Base-by-base conservation (phyloP, 176 grass and related monocot genomes). In the Tillandsia fasciculata region DNA sequence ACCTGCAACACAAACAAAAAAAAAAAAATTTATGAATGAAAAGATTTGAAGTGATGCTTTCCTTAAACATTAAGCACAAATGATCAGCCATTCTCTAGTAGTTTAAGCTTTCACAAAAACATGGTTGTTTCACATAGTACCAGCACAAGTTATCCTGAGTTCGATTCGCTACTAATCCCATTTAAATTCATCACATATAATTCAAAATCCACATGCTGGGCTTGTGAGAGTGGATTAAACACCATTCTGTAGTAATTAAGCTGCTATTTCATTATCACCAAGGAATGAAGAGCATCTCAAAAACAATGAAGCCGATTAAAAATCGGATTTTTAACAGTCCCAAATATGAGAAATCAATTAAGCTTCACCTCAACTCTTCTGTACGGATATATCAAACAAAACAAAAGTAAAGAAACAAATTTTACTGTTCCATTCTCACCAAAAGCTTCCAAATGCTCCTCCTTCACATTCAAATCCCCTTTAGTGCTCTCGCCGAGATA, bases 401-500 rank as follows among this genome's bases (percentile, higher is more conserved):
- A 17, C 54, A 58, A 4, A 58, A 20, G n/a, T 8, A 20, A 59
- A 59, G 12, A 6, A 17, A 22, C 20, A 48, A 66, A 48, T 26
- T 71, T 20, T 9, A 18, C 29, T 66, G 12, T 48, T 13, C 52
- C 23, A 63, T 79, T 53, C 92, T 91, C 73, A 96, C 92, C 86
- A 18, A 89, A 79, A 17, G 76, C 83, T 9, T 89, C 82, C 28
- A 91, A 81, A 29, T 86, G 87, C 72, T 91, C 86, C 77, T 49
- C 68, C 50, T 87, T 81, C 51, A 96, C 88, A 73, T 89, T 96
- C 76, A 96, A 74, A 77, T 96, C 88, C 49, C 92, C 92, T 80
- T 88, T 96, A 73, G 92, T 96, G 73, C 88, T 96, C 83, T 96
- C 78, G 61, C 92, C 92, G 1, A 96, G 72, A 79, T 96, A 96